phyloP scores from a whole-genome alignment of 2,329 filamentous ascomycete species.

The Beauveria rudraprayagi region DNA sequence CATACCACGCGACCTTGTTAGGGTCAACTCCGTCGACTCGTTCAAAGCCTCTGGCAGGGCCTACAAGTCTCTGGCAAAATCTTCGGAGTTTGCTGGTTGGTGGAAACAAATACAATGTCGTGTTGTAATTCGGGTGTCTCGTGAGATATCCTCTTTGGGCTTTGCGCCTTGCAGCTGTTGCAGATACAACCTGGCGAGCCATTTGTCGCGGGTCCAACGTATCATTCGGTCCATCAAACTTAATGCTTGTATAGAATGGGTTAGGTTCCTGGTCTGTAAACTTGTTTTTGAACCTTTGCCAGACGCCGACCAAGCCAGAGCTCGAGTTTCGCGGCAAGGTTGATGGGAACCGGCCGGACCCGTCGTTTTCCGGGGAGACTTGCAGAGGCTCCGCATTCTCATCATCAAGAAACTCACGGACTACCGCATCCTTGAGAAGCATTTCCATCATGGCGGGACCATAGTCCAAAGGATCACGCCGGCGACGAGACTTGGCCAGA shows the following conservation, averaged over 20 bases:
- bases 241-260: conserved; percentile 77
- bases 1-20: conserved; percentile 84
- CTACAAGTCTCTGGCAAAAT: conserved; percentile 82
- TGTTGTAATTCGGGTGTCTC: conserved; percentile 86
- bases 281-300: conserved; percentile 49
- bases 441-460: conserved; percentile 90
- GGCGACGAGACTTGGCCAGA: conserved; percentile 49
- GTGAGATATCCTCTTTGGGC: conserved; percentile 86
- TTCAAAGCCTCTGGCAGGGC: conserved; percentile 78
- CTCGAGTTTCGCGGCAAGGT: neutral
- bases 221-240: conserved; percentile 65
- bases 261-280: conserved; percentile 71
- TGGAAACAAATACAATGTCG: conserved; percentile 77
- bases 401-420: conserved; percentile 88
- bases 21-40: conserved; percentile 86
- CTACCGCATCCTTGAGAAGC: conserved; percentile 91
- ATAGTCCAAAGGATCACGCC: conserved; percentile 81
- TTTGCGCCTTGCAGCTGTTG: conserved; percentile 72
- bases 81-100: conserved; percentile 71
- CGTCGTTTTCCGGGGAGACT: conserved; percentile 20
- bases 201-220: conserved; percentile 77
- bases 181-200: conserved; percentile 82
- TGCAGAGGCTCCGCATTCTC: conserved; percentile 24
- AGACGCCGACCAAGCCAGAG: conserved; percentile 45
- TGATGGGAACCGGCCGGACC: neutral